Evolutionary conservation across 305 asterid species (phyloP), one percentile per base, ranked within the genome.

Genomic region (Solanum aculeatissimum): DNA sequence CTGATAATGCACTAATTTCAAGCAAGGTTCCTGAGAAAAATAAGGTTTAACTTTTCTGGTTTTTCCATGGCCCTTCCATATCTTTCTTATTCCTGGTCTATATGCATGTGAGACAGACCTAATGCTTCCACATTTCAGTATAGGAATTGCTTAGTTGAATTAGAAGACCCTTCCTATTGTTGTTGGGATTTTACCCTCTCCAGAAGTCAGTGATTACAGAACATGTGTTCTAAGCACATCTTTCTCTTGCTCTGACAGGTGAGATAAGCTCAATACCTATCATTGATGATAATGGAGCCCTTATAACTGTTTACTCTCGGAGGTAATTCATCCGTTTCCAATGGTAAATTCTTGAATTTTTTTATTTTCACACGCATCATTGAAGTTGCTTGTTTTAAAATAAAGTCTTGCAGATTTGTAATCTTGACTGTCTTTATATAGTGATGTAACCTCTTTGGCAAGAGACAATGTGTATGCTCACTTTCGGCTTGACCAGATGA

Each of bases 191-290:
- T 71, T 21, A 71, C 80, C 38, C 38, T 71, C 57, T 71, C 57
- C 18, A 71, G 32, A 12, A 19, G 80, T 71, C 11, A 7, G 55
- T 71, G 35, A 71, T 71, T 21, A 23, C n/a, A 21, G 18, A 71
- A 71, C 32, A n/a, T 11, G 63, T 18, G 12, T 77, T 1, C 12
- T 51, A 51, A 77, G 82, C 43, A 75, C 16, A 29, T 49, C 25
- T 35, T 51, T 77, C 29, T 51, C 82, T 77, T 77, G 19, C 65
- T 72, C 81, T 88, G 84, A 60, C 96, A 94, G 97, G 92, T 75
- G 88, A 87, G 81, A 88, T 94, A 89, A 93, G 98, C 84, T 92
- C 97, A 47, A 82, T 93, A 53, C 98, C 98, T n/a, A 86, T 94
- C 80, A 88, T 93, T 62, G 92, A 93, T 72, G 87, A 88, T 32